phyloP scores from a whole-genome alignment of 179 eudicot species.

The Silene coronaria region DNA sequence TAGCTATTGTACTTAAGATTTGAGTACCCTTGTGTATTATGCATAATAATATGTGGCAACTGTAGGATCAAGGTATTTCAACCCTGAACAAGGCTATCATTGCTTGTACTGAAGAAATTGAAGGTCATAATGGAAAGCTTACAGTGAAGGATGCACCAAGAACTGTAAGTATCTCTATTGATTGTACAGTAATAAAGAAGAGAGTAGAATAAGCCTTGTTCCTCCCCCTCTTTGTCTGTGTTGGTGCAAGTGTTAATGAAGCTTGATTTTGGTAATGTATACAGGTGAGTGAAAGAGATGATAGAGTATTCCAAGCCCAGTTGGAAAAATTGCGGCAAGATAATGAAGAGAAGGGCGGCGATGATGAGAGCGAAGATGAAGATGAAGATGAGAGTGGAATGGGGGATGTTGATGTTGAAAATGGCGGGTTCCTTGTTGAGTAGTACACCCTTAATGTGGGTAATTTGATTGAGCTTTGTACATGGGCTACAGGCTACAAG shows the following conservation, averaged over 20 bases:
- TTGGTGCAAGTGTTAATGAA: not conserved
- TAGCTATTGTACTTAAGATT: not conserved
- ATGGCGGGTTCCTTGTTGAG: conserved; percentile 26
- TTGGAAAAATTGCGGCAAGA: conserved; percentile 56
- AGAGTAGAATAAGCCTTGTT: not conserved
- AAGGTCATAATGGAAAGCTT: conserved; percentile 74
- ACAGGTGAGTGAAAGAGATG: conserved; percentile 63
- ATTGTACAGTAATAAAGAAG: not conserved
- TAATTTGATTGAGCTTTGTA: too few species aligned
- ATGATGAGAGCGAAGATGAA: conserved; percentile 86
- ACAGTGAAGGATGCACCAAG: conserved; percentile 74
- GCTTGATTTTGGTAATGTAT: not conserved
- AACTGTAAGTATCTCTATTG: conserved; percentile 13
- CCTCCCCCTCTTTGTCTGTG: not conserved
- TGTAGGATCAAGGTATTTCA: conserved; percentile 82
- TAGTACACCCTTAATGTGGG: too few species aligned
- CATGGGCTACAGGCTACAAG: too few species aligned
- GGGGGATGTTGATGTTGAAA: conserved; percentile 87
- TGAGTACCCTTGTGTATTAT: not conserved
- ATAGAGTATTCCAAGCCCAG: conserved; percentile 62
- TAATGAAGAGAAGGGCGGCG: conserved; percentile 55
- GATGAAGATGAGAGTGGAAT: conserved; percentile 96
- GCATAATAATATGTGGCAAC: not conserved
- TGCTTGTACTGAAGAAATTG: conserved; percentile 71
- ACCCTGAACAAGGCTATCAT: conserved; percentile 64